These are phyloP conservation scores for Neobulgaria alba DNA, from an alignment of 2,329 filamentous ascomycete species.

Conservation along the genomic window DNA sequence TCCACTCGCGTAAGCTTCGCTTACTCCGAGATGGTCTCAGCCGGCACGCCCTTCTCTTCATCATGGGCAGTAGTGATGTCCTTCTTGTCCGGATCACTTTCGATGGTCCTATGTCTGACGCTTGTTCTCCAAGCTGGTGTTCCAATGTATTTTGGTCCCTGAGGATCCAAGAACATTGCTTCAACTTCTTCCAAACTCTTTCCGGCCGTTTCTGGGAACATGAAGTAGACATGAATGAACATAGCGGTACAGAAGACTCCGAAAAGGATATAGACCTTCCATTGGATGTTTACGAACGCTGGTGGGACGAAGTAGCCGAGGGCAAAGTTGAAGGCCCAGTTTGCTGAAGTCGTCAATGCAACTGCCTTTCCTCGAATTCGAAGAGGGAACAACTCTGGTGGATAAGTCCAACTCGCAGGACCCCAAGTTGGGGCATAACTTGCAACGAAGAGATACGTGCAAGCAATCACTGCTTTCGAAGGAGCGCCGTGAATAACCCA, in stretches of 20 bases:
- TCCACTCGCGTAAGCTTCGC: too few relatives aligned
- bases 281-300: conserved; percentile 35
- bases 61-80: neutral
- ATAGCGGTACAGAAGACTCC: conserved; percentile 39
- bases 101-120: conserved; percentile 1
- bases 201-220: conserved; percentile 46
- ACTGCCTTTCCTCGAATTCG: conserved; percentile 42
- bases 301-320: conserved; percentile 37
- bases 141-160: conserved; percentile 9
- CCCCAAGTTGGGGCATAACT: conserved; percentile 41
- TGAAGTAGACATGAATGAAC: conserved; percentile 41
- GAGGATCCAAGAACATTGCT: conserved; percentile 31
- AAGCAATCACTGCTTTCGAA: conserved; percentile 50
- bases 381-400: conserved; percentile 38
- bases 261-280: conserved; percentile 42
- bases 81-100: neutral
- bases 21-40: too few relatives aligned
- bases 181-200: conserved; percentile 45
- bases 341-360: conserved; percentile 40
- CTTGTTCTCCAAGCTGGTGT: conserved; percentile 11
- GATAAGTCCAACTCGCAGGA: conserved; percentile 38
- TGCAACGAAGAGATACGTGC: conserved; percentile 54
- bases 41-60: neutral
- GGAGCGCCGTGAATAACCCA: conserved; percentile 37
- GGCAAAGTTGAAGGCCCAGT: conserved; percentile 40